A percentile compares a stretch with the other conserved stretches of the same genome.
Conservation (phyloP, 1,284 basidiomycete genomes). For the Cutaneotrichosporon sp. region DNA sequence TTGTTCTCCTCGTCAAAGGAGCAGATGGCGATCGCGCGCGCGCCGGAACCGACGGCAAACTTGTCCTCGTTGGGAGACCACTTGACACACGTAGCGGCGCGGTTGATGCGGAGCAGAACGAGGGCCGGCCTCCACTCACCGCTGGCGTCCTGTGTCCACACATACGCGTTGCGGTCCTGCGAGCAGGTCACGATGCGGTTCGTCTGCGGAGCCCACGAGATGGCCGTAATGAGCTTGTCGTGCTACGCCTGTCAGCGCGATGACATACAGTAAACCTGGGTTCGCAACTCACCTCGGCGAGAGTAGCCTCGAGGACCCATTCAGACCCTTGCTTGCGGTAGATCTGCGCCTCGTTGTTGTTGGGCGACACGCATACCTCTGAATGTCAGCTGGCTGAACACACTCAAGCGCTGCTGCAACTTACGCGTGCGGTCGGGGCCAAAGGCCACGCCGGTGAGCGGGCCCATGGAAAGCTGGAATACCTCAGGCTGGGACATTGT, state of each 20-base stretch:
- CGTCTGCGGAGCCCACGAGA: constrained; percentile 95
- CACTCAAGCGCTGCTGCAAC: constrained; percentile 33
- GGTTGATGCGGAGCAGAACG: constrained; percentile 90
- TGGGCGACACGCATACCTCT: constrained; percentile 91
- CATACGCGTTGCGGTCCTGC: constrained; percentile 98
- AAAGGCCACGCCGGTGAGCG: constrained; percentile 88
- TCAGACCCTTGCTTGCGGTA: constrained; percentile 59
- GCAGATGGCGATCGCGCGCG: constrained; percentile 87
- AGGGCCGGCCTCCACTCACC: constrained; percentile 90
- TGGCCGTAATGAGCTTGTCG: constrained; percentile 96
- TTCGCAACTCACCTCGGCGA: constrained; percentile 66
- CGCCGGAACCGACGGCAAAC: constrained; percentile 96
- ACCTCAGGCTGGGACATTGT: constrained; percentile 72
- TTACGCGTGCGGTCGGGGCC: constrained; percentile 80
- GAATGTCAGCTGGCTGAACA: constrained; percentile 2
- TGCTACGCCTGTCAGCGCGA: constrained; percentile 60
- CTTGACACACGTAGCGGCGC: constrained; percentile 89
- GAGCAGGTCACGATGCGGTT: constrained; percentile 98
- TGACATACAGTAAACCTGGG: not conserved
- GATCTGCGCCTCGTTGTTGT: constrained; percentile 84
- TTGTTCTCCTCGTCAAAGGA: constrained; percentile 95
- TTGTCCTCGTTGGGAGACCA: constrained; percentile 99
- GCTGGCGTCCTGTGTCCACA: constrained; percentile 81
- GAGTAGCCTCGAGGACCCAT: constrained; percentile 73
- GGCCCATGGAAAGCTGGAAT: constrained; percentile 70